These are phyloP conservation scores for Pigoraptor vietnamica DNA, from an alignment of 78 protist genomes.

Conservation along the genomic window DNA sequence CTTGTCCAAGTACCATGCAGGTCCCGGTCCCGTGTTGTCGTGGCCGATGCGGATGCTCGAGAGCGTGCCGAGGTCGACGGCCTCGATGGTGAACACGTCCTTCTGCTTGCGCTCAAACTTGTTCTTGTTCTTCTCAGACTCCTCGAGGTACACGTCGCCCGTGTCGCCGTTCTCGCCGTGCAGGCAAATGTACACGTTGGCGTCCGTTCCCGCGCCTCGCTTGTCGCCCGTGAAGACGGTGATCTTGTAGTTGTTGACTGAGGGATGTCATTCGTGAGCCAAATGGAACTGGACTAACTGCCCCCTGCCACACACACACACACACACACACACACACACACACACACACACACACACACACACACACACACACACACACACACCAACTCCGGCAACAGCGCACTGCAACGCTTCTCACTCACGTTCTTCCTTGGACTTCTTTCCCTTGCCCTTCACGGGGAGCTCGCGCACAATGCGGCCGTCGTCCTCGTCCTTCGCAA, in stretches of 20 bases:
- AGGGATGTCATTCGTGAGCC: too few species aligned
- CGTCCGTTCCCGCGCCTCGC: conserved; percentile 12
- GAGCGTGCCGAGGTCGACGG: not conserved
- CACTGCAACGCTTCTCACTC: too few species aligned
- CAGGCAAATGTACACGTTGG: not conserved
- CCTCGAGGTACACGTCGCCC: not conserved
- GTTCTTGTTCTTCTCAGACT: not conserved
- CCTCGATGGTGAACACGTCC: conserved; percentile 1
- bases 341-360: too few species aligned
- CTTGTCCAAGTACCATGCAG: conserved; percentile 16
- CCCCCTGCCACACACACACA: too few species aligned
- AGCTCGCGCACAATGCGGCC: conserved; percentile 8
- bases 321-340: too few species aligned
- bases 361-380: too few species aligned
- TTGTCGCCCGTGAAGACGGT: not conserved
- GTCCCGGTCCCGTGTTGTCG: not conserved
- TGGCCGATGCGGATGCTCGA: not conserved
- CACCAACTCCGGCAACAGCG: too few species aligned
- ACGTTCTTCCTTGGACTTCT: not conserved
- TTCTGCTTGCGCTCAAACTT: not conserved
- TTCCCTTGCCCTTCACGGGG: not conserved
- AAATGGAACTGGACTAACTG: too few species aligned
- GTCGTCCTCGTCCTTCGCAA: conserved; percentile 23
- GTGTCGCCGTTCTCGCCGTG: not conserved
- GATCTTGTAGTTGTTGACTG: not conserved